Conservation (phyloP, 2,329 filamentous ascomycete genomes). For the Cladophialophora bantiana region DNA sequence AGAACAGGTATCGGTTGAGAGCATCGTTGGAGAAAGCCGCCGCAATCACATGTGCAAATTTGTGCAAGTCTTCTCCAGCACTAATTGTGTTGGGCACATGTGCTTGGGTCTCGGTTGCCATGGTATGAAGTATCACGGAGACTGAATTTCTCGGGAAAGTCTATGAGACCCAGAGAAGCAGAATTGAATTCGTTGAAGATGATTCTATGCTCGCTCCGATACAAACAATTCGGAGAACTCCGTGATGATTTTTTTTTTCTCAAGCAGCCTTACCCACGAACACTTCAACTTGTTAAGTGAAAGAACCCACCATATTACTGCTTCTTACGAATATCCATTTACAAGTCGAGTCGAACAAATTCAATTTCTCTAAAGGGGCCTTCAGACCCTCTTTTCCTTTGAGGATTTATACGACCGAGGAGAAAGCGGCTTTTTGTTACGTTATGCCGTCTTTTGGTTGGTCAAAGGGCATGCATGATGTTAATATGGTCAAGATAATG, state of each 20-base stretch:
- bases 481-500: conserved; percentile 8
- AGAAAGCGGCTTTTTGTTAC: neutral
- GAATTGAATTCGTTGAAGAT: neutral
- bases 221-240: neutral
- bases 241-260: neutral
- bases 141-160: neutral
- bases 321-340: too few species aligned
- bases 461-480: neutral
- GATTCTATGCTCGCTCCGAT: neutral
- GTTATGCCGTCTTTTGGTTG: neutral
- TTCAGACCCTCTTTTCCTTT: neutral
- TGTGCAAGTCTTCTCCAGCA: conserved; percentile 14
- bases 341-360: neutral
- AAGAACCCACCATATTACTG: neutral
- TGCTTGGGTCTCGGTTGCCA: neutral
- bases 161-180: neutral
- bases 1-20: conserved; percentile 28
- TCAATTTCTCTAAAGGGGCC: neutral
- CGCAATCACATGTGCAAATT: conserved; percentile 26
- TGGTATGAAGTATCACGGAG: neutral
- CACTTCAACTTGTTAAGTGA: neutral
- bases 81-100: conserved; percentile 5
- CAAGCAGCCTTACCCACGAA: neutral
- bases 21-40: conserved; percentile 30
- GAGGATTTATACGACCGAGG: neutral